Evolutionary conservation across 2,329 filamentous ascomycete genomes (phyloP), one percentile per base, ranked within the genome.

Genomic region (Tympanopsis confertula): DNA sequence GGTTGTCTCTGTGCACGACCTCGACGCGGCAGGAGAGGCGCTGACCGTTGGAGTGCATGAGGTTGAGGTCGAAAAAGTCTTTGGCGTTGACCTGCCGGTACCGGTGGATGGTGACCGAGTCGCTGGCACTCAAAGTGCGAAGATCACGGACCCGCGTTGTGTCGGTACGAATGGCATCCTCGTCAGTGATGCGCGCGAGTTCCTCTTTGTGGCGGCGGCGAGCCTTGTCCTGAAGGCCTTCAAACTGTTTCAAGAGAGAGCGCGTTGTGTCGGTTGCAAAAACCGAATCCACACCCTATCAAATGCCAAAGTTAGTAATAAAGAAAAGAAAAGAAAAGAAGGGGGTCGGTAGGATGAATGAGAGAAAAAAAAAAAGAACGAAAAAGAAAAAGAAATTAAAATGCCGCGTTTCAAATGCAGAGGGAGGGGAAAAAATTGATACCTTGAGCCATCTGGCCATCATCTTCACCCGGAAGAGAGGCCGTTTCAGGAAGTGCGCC

Each of bases 21-120:
- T 98, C 91, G 13, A 94, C 76, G 47, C 84, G 83, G 53, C 91
- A 95, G 49, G 86, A 86, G 33, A 98, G 70, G 42, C 87, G 71
- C 54, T 96, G 89, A 2, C 89, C 88, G 50, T 76, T 94, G 1
- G 89, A 94, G 56, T 98, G 91, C 37, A 74, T 70, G 13, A 98
- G 61, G 42, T 88, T 81, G 48, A 98, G 68, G 40, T 83, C 82
- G 55, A 98, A 98, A 47, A 82, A 78, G 56, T 98, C 91, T 50
- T 94, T 82, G 35, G 89, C 88, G 45, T 77, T 80, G 30, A 98
- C 93, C 50, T 88, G 86, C 39, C 86, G 78, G 28, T 65, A 71
- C n/a, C 74, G 69, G 51, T 94, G 80, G 39, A 96, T 79, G 32
- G 63, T 67, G 7, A 91, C 74, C 39, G 74, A 74, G 22, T 78